Evolutionary conservation across 164 flowering plant genomes (phyloP).

Genomic region (Macadamia integrifolia): DNA sequence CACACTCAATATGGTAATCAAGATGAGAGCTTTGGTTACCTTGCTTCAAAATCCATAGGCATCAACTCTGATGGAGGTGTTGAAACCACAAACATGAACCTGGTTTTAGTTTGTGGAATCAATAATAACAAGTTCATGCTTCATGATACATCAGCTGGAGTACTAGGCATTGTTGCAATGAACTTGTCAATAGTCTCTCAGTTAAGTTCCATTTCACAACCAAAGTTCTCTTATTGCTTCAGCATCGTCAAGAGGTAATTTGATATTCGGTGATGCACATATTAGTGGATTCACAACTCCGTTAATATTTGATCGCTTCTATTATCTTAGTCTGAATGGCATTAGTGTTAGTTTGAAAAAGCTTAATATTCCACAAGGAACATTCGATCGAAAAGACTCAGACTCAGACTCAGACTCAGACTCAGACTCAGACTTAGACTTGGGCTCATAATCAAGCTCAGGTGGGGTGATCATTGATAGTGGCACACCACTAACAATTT

Average conservation of each 20-base stretch:
- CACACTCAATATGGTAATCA: slow-evolving; percentile 7
- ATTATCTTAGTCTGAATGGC: no score
- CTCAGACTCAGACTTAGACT: no score
- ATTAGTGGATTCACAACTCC: no score
- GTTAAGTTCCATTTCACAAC: neutral
- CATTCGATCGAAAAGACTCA: neutral
- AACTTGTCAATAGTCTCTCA: slow-evolving; percentile 8
- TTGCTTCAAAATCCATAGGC: slow-evolving; percentile 14
- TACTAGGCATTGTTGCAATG: slow-evolving; percentile 20
- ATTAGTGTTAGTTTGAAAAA: no score
- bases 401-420: slow-evolving; percentile 11
- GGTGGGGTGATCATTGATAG: neutral
- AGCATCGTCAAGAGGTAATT: slow-evolving; percentile 13
- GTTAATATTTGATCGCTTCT: no score
- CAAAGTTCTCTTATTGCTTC: slow-evolving; percentile 29
- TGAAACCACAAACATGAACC: neutral
- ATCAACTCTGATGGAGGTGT: slow-evolving; percentile 16
- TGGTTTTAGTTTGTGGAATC: slow-evolving; percentile 24
- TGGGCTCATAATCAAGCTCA: no score
- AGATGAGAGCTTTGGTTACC: neutral
- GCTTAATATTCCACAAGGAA: no score
- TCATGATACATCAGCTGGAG: slow-evolving; percentile 6
- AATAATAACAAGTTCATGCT: neutral
- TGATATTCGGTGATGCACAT: slow-evolving; percentile 15
- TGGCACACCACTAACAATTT: slow-evolving; percentile 2